phyloP scores from a whole-genome alignment of 2,329 filamentous ascomycete genomes.

The Thelonectria discophora region DNA sequence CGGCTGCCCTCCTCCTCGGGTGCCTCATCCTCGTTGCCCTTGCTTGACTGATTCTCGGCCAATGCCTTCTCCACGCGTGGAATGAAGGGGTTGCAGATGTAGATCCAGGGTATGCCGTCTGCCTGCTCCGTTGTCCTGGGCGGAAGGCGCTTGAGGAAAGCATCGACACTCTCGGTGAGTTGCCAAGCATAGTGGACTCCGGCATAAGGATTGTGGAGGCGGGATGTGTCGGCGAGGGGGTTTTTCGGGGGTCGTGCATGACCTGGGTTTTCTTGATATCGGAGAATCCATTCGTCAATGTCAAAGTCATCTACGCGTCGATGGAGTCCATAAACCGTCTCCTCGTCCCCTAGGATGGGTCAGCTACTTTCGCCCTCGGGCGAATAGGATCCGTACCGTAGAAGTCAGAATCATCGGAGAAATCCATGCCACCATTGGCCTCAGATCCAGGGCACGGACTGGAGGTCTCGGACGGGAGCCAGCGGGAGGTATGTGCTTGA shows the following conservation, averaged over 20 bases:
- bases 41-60: conserved; percentile 49
- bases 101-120: conserved; percentile 72
- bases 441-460: not conserved
- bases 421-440: conserved; percentile 45
- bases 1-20: conserved; percentile 58
- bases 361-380: conserved; percentile 12
- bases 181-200: conserved; percentile 67
- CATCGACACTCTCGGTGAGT: conserved; percentile 67
- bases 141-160: conserved; percentile 74
- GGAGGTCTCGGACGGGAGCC: not conserved
- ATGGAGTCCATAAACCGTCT: conserved; percentile 58
- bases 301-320: conserved; percentile 62
- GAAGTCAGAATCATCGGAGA: conserved; percentile 63
- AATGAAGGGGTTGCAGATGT: conserved; percentile 71
- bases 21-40: conserved; percentile 59
- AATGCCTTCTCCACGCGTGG: conserved; percentile 46
- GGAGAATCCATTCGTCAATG: conserved; percentile 53
- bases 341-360: conserved; percentile 61
- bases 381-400: conserved; percentile 54
- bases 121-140: conserved; percentile 67
- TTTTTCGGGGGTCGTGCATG: conserved; percentile 37
- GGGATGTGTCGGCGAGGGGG: conserved; percentile 36
- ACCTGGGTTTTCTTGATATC: conserved; percentile 41
- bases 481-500: not conserved
- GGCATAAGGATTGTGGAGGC: conserved; percentile 67